Evolutionary conservation across 371 early-diverging fungal genomes (phyloP).

Genomic region (Nematocida sp.): DNA sequence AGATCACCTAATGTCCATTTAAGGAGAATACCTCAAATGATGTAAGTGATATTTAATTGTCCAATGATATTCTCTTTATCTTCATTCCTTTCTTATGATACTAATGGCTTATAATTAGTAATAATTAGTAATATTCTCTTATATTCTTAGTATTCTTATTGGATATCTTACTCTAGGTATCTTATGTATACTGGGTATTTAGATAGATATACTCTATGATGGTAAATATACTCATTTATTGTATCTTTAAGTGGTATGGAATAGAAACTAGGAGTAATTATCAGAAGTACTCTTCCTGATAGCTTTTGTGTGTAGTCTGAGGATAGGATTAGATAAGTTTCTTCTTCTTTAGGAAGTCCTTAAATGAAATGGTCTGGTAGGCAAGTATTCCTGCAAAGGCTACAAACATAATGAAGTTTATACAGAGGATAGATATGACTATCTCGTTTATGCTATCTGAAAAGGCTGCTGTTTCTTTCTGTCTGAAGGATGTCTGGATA

Average conservation of each 20-base stretch:
- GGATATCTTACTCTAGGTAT: too few species aligned
- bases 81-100: too few species aligned
- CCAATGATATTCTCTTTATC: too few species aligned
- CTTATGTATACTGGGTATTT: too few species aligned
- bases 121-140: too few species aligned
- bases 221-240: too few species aligned
- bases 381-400: slow-evolving; percentile 57
- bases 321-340: slow-evolving; percentile 58
- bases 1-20: too few species aligned
- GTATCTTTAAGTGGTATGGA: neutral
- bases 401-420: slow-evolving; percentile 56
- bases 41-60: too few species aligned
- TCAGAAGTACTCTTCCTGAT: neutral
- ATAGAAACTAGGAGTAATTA: neutral
- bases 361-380: slow-evolving; percentile 58
- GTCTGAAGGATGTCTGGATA: slow-evolving; percentile 44
- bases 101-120: too few species aligned
- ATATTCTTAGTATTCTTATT: too few species aligned
- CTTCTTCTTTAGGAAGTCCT: slow-evolving; percentile 64
- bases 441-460: slow-evolving; percentile 55
- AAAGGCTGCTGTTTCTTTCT: slow-evolving; percentile 41
- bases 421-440: slow-evolving; percentile 54
- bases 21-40: too few species aligned
- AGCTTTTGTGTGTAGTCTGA: neutral
- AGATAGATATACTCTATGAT: too few species aligned